Conservation (phyloP, 371 early-diverging fungal species). For the Apophysomyces variabilis region DNA sequence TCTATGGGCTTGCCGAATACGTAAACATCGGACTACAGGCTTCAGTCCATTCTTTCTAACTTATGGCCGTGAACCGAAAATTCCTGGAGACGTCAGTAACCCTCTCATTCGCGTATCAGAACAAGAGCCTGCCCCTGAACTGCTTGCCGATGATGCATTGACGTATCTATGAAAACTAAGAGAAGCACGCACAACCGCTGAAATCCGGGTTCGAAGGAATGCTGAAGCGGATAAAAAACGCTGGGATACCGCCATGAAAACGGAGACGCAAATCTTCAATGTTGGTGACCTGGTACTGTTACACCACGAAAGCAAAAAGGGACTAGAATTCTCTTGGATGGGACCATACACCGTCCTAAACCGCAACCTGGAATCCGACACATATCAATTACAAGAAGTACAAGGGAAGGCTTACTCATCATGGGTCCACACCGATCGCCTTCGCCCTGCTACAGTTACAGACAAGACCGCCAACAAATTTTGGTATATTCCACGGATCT, state of each 20-base stretch:
- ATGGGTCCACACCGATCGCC: conserved; percentile 13
- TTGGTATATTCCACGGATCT: too few species aligned
- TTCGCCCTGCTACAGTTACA: background rate
- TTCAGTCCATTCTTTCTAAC: conserved; percentile 9
- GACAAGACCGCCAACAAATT: too few species aligned
- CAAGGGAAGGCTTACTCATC: too few species aligned
- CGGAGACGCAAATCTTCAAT: background rate
- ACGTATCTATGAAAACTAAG: background rate
- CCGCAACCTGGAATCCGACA: background rate
- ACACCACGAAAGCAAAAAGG: conserved; percentile 11
- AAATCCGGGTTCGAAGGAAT: conserved; percentile 11
- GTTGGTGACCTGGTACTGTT: conserved; percentile 22
- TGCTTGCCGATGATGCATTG: too few species aligned
- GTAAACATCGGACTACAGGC: conserved; percentile 11
- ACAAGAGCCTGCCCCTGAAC: too few species aligned
- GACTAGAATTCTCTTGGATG: conserved; percentile 19
- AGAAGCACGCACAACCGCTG: conserved; percentile 24
- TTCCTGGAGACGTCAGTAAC: conserved; percentile 9
- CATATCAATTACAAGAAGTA: conserved; percentile 15
- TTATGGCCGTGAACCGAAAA: conserved; percentile 5
- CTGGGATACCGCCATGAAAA: conserved; percentile 22
- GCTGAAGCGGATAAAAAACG: conserved; percentile 24
- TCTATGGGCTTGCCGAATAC: conserved; percentile 15
- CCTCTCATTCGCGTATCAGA: too few species aligned
- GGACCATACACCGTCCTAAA: conserved; percentile 11